A percentile compares a stretch with the other conserved stretches of the same genome.
These are phyloP conservation scores for Microcyclosporella mali DNA, from an alignment of 2,329 filamentous ascomycete species.

Conservation along the genomic window DNA sequence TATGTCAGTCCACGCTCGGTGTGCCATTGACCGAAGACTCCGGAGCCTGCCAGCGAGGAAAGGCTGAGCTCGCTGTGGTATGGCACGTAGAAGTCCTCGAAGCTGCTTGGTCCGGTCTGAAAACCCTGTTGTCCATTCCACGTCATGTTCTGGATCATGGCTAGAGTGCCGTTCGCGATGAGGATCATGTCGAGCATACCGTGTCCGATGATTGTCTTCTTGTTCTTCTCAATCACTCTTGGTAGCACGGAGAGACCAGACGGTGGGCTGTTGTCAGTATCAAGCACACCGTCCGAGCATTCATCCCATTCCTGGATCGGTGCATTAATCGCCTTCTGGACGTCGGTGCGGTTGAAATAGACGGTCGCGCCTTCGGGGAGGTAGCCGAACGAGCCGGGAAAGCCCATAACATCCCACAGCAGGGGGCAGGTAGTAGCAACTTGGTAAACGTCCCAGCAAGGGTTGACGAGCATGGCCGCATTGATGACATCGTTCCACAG, in stretches of 20 bases:
- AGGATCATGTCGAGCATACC: slow-evolving; percentile 65
- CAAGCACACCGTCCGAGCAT: slow-evolving; percentile 47
- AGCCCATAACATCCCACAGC: slow-evolving; percentile 62
- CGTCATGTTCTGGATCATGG: slow-evolving; percentile 75
- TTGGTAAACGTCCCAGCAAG: slow-evolving; percentile 74
- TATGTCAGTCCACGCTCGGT: slow-evolving; percentile 72
- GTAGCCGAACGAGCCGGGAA: slow-evolving; percentile 61
- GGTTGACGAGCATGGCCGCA: slow-evolving; percentile 56
- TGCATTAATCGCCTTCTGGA: slow-evolving; percentile 35
- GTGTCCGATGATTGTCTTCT: slow-evolving; percentile 68
- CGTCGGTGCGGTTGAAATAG: slow-evolving; percentile 35
- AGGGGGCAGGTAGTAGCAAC: slow-evolving; percentile 66
- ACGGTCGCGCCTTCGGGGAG: slow-evolving; percentile 55
- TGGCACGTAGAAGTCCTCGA: slow-evolving; percentile 62
- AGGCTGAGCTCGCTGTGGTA: slow-evolving; percentile 48
- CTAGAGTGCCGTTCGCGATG: slow-evolving; percentile 61
- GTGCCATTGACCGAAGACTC: slow-evolving; percentile 63
- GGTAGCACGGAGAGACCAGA: slow-evolving; percentile 57
- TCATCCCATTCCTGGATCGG: slow-evolving; percentile 60
- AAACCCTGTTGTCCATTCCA: slow-evolving; percentile 69
- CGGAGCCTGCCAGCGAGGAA: slow-evolving; percentile 52
- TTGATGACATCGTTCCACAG: slow-evolving; percentile 45
- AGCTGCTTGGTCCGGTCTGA: slow-evolving; percentile 47
- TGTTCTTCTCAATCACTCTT: slow-evolving; percentile 64
- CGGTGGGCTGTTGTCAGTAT: slow-evolving; percentile 49